Evolutionary conservation across 306 rosid species (phyloP).

Genomic region (Quercus cerris): DNA sequence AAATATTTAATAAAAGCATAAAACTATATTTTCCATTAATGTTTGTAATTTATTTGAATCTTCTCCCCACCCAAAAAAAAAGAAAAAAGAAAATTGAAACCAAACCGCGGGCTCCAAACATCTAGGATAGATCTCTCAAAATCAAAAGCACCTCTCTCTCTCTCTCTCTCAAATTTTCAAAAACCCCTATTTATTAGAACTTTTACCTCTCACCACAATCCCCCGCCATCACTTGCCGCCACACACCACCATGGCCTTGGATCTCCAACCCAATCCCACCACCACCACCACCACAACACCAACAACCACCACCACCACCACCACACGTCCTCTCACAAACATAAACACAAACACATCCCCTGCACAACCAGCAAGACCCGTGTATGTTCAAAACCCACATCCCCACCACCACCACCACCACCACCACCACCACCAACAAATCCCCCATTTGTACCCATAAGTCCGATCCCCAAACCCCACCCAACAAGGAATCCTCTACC

Average conservation of each 20-base stretch:
- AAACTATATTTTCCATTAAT: not conserved
- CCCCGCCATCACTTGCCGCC: slow-evolving; percentile 14
- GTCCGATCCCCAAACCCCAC: slow-evolving; percentile 29
- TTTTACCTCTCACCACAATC: not conserved
- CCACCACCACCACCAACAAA: slow-evolving; percentile 25
- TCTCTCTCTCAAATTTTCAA: too few species aligned
- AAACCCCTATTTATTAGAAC: too few species aligned
- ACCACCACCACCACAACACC: slow-evolving; percentile 11
- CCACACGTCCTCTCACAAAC: slow-evolving; percentile 20
- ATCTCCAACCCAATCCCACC: not conserved
- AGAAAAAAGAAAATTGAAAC: too few species aligned
- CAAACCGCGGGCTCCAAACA: too few species aligned
- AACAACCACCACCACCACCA: not conserved
- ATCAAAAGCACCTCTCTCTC: too few species aligned
- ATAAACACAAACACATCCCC: not conserved
- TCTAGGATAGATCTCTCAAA: too few species aligned
- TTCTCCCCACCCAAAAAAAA: too few species aligned
- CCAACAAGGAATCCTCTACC: slow-evolving; percentile 42
- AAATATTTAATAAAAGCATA: too few species aligned
- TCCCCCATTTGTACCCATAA: slow-evolving; percentile 32
- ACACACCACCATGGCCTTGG: not conserved
- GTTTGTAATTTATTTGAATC: too few species aligned
- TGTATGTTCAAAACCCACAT: slow-evolving; percentile 32
- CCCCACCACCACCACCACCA: slow-evolving; percentile 30
- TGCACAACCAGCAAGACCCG: slow-evolving; percentile 29